A percentile compares a stretch with the other conserved stretches of the same genome.
Conservation (phyloP, 495 filamentous ascomycete genomes). For the Penicillium dipodomyicola region DNA sequence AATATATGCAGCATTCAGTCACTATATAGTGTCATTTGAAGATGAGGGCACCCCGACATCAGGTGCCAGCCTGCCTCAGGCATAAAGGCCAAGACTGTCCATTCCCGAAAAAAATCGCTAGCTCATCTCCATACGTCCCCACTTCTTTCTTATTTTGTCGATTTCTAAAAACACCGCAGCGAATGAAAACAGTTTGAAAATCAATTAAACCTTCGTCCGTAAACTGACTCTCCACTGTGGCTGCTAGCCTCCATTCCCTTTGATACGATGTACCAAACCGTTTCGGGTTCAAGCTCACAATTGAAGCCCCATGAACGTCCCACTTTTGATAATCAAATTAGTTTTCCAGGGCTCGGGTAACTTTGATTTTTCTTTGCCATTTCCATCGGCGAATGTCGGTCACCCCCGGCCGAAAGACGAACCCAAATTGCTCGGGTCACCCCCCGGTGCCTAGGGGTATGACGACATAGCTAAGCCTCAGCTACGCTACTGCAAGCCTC, state of each 20-base stretch:
- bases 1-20: neutral
- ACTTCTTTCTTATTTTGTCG: neutral
- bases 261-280: neutral
- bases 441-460: constrained; percentile 18
- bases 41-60: constrained; percentile 23
- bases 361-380: neutral
- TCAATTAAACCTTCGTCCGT: neutral
- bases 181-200: neutral
- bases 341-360: no score
- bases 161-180: neutral
- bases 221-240: neutral
- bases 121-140: neutral
- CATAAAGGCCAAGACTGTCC: neutral
- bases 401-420: neutral
- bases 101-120: neutral
- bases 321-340: constrained; percentile 5
- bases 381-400: neutral
- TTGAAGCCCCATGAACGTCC: neutral
- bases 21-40: neutral
- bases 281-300: neutral
- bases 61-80: constrained; percentile 23
- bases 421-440: constrained; percentile 20
- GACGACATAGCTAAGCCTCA: constrained; percentile 30
- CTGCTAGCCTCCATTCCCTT: no score
- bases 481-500: neutral